Evolutionary conservation across 495 filamentous ascomycete species (phyloP), one percentile per base, ranked within the genome.

Genomic region (Xanthoparmelia taractica): DNA sequence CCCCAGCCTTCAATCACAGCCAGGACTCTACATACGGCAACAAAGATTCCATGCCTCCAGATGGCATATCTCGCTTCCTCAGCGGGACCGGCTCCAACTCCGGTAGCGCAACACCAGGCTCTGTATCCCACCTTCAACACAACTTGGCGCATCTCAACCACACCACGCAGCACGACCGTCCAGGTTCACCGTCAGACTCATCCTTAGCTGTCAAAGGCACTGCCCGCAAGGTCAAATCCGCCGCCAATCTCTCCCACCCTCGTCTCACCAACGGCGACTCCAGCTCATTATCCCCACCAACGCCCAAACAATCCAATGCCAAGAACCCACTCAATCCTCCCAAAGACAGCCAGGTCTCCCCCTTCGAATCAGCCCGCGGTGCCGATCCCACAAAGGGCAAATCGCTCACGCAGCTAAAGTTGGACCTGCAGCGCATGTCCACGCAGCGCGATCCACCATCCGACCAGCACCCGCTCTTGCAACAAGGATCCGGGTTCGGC

Each of bases 41-140:
- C 40, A 63, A 68, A 8, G 65, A 60, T 27, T 65, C 61, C 25
- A 69, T 71, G 65, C 68, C 65, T 31, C 27, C 64, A 36, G 64
- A 70, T 38, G 69, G 69, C 47, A 67, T 70, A 41, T 70, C 69
- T 31, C 66, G 69, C 41, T 70, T 70, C 55, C 62, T 70, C 20
- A 50, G 41, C 36, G 55, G 47, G 37, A 59, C 55, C 1, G 60
- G 62, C 36, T 66, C 69, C 5, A 63, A 55, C 8, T 65, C 62
- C 8, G 63, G 61, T 31, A 71, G 59, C 60, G 66, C 52, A 25
- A 70, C 65, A 31, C 66, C 69, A 12, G 61, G 57, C 31, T 70
- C 69, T 8, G 56, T 70, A 18, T 62, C 63, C 23, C 67, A 71
- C 6, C 65, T 70, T 0, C 65, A 67, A 18, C 29, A 58, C 4